Evolutionary conservation across 192 early-diverging fungal species (phyloP).

Genomic region (Spinellus fusiger): DNA sequence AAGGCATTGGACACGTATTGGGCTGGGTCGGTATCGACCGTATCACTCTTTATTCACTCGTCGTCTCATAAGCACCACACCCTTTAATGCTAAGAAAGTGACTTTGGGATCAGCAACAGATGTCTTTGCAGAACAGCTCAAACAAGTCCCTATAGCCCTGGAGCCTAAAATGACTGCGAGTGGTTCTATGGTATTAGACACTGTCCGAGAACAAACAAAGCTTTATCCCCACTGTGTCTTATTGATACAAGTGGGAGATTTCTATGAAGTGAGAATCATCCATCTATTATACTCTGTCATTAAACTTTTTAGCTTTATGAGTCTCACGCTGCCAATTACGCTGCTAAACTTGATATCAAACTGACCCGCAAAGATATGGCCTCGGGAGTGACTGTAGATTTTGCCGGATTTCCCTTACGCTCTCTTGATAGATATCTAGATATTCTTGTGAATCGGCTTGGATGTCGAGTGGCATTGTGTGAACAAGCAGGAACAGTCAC

Average conservation of each 20-base stretch:
- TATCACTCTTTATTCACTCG: too few relatives aligned
- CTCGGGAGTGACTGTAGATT: constrained; percentile 42
- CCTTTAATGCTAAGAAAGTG: too few relatives aligned
- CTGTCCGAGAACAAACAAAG: constrained; percentile 47
- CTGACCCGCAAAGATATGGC: constrained; percentile 62
- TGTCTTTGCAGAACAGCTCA: too few relatives aligned
- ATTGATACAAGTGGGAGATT: constrained; percentile 71
- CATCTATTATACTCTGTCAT: too few relatives aligned
- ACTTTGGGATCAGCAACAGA: too few relatives aligned
- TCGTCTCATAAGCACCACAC: too few relatives aligned
- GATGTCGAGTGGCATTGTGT: constrained; percentile 60
- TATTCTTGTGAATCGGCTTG: constrained; percentile 52
- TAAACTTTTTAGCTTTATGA: constrained; percentile 63
- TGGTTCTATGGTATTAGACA: constrained; percentile 30
- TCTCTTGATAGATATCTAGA: constrained; percentile 61
- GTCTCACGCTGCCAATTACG: constrained; percentile 63
- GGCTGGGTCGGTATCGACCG: too few relatives aligned
- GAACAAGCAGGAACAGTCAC: constrained; percentile 49
- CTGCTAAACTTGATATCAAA: constrained; percentile 61
- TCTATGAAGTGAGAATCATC: constrained; percentile 57
- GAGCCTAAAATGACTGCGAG: constrained; percentile 5
- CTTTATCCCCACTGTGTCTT: constrained; percentile 64
- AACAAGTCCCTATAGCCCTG: too few relatives aligned
- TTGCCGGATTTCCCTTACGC: constrained; percentile 68
- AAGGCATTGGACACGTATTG: too few relatives aligned